phyloP scores from a whole-genome alignment of 169 alveolate species.

The Cryptosporidium ryanae region DNA sequence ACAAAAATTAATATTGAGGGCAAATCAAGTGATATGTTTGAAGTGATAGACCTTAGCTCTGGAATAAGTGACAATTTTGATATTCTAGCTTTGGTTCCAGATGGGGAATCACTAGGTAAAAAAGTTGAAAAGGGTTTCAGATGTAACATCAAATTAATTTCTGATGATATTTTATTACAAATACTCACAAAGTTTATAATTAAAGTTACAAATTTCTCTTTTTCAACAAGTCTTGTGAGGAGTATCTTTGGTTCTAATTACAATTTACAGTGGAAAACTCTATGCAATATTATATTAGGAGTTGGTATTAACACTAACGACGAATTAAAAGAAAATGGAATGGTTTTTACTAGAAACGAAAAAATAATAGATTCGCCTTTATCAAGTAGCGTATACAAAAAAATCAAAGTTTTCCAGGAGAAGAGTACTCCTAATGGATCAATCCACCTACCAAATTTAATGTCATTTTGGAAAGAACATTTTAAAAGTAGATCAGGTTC shows the following conservation, averaged over 20 bases:
- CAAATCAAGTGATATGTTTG: not conserved
- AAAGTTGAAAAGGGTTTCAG: slow-evolving; percentile 10
- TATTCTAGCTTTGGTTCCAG: slow-evolving; percentile 1
- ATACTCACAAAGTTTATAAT: slow-evolving; percentile 4
- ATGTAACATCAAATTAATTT: slow-evolving; percentile 7
- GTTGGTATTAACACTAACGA: not conserved
- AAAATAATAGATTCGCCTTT: slow-evolving; percentile 42
- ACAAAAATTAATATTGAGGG: not conserved
- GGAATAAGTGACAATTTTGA: slow-evolving; percentile 32
- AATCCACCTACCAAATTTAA: slow-evolving; percentile 3
- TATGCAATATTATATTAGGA: slow-evolving; percentile 25
- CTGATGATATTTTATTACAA: slow-evolving; percentile 46
- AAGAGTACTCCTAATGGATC: slow-evolving; percentile 3
- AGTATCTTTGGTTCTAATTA: not conserved
- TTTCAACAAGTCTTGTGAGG: slow-evolving; percentile 21
- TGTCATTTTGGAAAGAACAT: slow-evolving; percentile 23
- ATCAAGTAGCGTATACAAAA: slow-evolving; percentile 57
- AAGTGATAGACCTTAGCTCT: slow-evolving; percentile 20
- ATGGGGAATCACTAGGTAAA: not conserved
- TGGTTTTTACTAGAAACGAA: not conserved
- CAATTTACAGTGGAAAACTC: slow-evolving; percentile 31
- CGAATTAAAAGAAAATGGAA: not conserved
- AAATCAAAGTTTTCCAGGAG: slow-evolving; percentile 27
- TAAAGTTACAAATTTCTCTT: not conserved
- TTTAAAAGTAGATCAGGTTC: slow-evolving; percentile 20